A percentile compares a stretch with the other conserved stretches of the same genome.
phyloP scores from a whole-genome alignment of 148 eudicot species.

The Vaccinium myrtillus region DNA sequence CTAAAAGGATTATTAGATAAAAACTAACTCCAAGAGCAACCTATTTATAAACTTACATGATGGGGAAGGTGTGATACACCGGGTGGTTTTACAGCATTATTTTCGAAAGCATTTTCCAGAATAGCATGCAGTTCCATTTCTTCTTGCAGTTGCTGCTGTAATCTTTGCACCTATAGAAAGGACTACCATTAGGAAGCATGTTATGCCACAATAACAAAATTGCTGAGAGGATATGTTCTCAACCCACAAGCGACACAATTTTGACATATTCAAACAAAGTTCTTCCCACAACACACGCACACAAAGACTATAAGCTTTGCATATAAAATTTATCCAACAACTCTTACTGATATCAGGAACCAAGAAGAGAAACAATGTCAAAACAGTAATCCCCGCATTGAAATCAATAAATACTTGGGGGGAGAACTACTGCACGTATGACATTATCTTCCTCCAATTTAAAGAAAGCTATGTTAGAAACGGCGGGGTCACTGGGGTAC shows the following conservation, averaged over 20 bases:
- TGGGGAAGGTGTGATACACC: constrained; percentile 8
- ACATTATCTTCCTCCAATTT: background rate
- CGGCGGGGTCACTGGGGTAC: background rate
- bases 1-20: constrained; percentile 7
- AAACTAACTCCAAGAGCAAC: background rate
- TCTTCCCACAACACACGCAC: background rate
- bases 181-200: constrained; percentile 17
- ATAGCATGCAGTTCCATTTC: constrained; percentile 20
- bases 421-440: background rate
- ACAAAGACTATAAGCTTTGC: background rate
- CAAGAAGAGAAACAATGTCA: background rate
- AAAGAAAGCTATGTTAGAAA: too few species aligned
- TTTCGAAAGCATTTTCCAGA: constrained; percentile 19
- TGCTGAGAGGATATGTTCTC: background rate
- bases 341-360: background rate
- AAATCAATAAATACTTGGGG: background rate
- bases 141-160: constrained; percentile 20
- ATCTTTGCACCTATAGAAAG: constrained; percentile 17
- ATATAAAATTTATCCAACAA: background rate
- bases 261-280: constrained; percentile 6
- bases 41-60: constrained; percentile 16
- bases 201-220: background rate
- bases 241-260: background rate
- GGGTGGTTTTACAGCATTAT: constrained; percentile 9
- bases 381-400: background rate